A percentile compares a stretch with the other conserved stretches of the same genome.
phyloP scores from a whole-genome alignment of 495 filamentous ascomycete species.

The Mytilinidion resinicola region DNA sequence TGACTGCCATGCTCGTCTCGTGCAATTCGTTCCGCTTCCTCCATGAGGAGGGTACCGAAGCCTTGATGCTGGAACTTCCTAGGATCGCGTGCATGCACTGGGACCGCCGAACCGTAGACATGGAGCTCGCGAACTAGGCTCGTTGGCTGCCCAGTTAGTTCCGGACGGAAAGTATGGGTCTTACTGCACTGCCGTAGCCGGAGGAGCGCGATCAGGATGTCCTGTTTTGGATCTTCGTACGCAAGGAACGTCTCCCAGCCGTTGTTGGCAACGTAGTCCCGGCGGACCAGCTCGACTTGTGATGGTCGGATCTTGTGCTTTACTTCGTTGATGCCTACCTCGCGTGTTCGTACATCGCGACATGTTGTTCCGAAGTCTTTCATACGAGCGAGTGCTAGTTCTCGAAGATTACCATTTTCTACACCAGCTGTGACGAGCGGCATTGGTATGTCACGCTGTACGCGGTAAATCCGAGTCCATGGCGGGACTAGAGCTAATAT shows the following conservation, averaged over 20 bases:
- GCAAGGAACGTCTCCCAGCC: constrained; percentile 98
- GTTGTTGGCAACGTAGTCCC: constrained; percentile 90
- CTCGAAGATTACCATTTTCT: constrained; percentile 94
- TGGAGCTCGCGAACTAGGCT: constrained; percentile 92
- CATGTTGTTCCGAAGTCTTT: constrained; percentile 98
- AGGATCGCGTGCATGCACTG: constrained; percentile 86
- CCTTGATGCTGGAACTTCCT: constrained; percentile 98
- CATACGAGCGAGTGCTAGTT: constrained; percentile 89
- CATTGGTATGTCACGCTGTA: constrained; percentile 98
- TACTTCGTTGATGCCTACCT: constrained; percentile 97
- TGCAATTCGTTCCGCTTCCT: constrained; percentile 93
- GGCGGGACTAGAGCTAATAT: constrained; percentile 92
- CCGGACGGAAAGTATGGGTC: constrained; percentile 83
- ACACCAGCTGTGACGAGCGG: constrained; percentile 93
- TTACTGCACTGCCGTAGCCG: constrained; percentile 83
- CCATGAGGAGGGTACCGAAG: constrained; percentile 93
- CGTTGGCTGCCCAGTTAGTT: constrained; percentile 78
- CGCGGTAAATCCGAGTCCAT: constrained; percentile 97
- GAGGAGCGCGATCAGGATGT: constrained; percentile 89
- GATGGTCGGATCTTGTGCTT: constrained; percentile 96
- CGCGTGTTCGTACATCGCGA: constrained; percentile 93
- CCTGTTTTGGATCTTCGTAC: constrained; percentile 97
- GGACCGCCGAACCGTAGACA: constrained; percentile 93
- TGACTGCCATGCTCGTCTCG: constrained; percentile 84
- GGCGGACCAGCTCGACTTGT: constrained; percentile 92